Base-by-base conservation (phyloP, 306 rosid species). In the Cucumis cinereus region DNA sequence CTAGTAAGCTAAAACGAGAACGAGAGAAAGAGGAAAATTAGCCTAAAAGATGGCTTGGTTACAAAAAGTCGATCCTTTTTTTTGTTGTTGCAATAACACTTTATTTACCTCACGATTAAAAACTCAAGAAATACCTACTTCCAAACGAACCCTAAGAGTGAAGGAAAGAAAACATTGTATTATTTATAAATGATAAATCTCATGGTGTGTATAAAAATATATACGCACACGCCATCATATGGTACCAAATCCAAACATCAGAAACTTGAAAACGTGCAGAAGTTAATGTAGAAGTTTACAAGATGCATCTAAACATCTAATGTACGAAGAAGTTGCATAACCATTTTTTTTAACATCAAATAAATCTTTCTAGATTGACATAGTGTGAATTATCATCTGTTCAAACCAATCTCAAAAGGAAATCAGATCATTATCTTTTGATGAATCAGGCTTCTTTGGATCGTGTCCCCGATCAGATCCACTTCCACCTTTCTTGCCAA, bases 381-480 rank as follows among this genome's bases (percentile, higher is more conserved):
- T 23, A 5, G 22, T 17, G 60, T 72, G 24, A 45, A 71, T 71
- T 8, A 47, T 47, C 58, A 72, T 49, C 59, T 16, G 28, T 72
- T 72, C 45, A 59, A 76, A 49, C 55, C 59, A 67, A 69, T 66
- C 79, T 88, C 83, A 95, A 79, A 95, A 80, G 74, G 90, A 85
- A 80, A 95, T 90, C 78, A 90, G 97, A 87, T 95, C 98, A 0
- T 66, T 66, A 79, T 90, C 92, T 84, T 93, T 91, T 0, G 92
- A 40, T 17, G 97, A 45, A 73, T 79, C 87, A 62, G 77, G 92
- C 82, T 93, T 93, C 91, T 91, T 91, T 41, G 88, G 69, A 58
- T 88, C 91, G 12, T 84, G 90, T 59, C 84, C 84, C 20, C 83
- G 86, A 60, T 76, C 85, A 1, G 97, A 88, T 45, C 89, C 43